phyloP scores from a whole-genome alignment of 2,329 filamentous ascomycete genomes.

The Hymenotorrendiella dingleyae region DNA sequence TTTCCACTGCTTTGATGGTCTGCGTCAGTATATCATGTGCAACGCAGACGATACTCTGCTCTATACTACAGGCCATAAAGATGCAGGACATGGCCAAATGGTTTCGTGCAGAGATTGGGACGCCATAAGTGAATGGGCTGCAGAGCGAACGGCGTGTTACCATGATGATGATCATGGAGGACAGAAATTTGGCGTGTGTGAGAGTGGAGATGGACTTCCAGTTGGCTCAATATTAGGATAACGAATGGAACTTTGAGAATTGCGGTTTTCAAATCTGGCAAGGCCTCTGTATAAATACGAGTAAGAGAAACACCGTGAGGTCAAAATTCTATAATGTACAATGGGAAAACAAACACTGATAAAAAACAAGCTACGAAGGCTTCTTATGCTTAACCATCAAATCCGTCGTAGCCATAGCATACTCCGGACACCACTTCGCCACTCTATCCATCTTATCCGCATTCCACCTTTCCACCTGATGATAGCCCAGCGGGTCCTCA shows the following conservation, averaged over 20 bases:
- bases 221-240: too few relatives aligned
- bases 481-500: constrained; percentile 15
- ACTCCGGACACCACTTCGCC: constrained; percentile 30
- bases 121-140: constrained; percentile 5
- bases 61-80: not conserved
- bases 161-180: too few relatives aligned
- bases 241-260: too few relatives aligned
- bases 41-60: constrained; percentile 7
- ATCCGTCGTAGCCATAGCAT: constrained; percentile 8
- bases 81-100: not conserved
- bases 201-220: too few relatives aligned
- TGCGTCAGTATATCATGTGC: constrained; percentile 7
- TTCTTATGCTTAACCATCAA: constrained; percentile 4
- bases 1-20: constrained; percentile 1
- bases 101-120: constrained; percentile 6
- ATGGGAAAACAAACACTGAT: too few relatives aligned
- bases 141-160: not conserved
- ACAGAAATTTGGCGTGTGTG: too few relatives aligned
- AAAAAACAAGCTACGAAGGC: too few relatives aligned
- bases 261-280: too few relatives aligned
- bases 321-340: too few relatives aligned
- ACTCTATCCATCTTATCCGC: constrained; percentile 24
- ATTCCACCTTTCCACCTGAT: constrained; percentile 19
- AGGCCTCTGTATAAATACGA: too few relatives aligned
- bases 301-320: too few relatives aligned